Percentiles rank a stretch among this genome's conserved stretches.
Conservation (phyloP, 768 basidiomycete species). For the Hypsizygus marmoreus region DNA sequence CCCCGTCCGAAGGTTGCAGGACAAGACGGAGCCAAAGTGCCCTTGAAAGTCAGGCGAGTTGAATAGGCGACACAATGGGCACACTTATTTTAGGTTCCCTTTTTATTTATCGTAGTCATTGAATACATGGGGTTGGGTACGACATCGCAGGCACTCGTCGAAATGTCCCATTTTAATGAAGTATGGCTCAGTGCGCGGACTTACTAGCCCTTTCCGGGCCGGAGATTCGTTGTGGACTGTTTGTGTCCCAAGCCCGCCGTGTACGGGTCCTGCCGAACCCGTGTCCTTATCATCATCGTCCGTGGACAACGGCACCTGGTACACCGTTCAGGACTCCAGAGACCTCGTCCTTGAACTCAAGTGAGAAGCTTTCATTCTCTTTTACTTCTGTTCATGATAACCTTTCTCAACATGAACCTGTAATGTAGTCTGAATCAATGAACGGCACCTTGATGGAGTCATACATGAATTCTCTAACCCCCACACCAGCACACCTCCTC, state of each 20-base stretch:
- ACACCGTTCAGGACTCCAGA: conserved; percentile 14
- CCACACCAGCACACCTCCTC: conserved; percentile 5
- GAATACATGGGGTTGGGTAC: no score
- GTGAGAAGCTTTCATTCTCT: conserved; percentile 6
- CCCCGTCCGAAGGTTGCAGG: conserved; percentile 41
- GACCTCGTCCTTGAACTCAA: conserved; percentile 14
- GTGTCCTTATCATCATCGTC: conserved; percentile 11
- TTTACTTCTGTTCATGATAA: background rate
- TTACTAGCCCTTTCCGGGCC: no score
- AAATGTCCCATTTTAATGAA: no score
- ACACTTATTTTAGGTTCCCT: no score
- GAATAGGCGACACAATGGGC: conserved; percentile 17
- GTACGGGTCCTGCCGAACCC: conserved; percentile 11
- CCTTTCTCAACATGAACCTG: background rate
- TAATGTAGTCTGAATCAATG: background rate
- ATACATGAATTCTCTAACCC: conserved; percentile 6
- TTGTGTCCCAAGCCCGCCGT: no score
- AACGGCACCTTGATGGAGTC: conserved; percentile 14
- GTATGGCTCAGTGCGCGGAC: no score
- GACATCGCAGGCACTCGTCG: no score
- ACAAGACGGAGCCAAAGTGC: conserved; percentile 32
- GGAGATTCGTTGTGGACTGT: no score
- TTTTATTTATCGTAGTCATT: no score
- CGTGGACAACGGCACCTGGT: conserved; percentile 19
- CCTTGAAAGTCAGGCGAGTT: conserved; percentile 34